Conservation (phyloP, 2,329 filamentous ascomycete genomes). For the Aspergillus transmontanensis region DNA sequence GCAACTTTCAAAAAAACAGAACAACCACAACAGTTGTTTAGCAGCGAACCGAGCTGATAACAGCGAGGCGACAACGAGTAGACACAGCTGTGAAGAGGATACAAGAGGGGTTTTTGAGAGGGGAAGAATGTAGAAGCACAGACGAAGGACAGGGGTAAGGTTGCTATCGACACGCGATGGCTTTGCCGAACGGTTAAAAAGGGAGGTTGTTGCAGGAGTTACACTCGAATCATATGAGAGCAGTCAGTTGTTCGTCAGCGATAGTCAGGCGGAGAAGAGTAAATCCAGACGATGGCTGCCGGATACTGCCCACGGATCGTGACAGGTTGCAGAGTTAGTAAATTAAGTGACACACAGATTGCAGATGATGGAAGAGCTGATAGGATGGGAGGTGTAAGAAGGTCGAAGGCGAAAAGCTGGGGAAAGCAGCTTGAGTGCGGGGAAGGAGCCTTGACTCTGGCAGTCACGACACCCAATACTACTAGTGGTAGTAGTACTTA, state of each 20-base stretch:
- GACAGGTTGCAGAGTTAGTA: constrained; percentile 9
- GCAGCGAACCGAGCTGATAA: constrained; percentile 12
- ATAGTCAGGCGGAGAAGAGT: constrained; percentile 18
- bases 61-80: constrained; percentile 3
- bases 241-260: constrained; percentile 15
- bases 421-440: constrained; percentile 25
- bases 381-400: constrained; percentile 7
- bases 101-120: constrained; percentile 6
- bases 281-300: constrained; percentile 14
- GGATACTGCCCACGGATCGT: constrained; percentile 13
- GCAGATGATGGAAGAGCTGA: constrained; percentile 11
- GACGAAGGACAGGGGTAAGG: constrained; percentile 17
- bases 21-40: constrained; percentile 14
- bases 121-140: constrained; percentile 12
- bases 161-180: constrained; percentile 17
- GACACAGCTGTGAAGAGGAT: background rate
- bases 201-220: constrained; percentile 17
- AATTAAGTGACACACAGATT: constrained; percentile 17
- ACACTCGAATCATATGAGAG: constrained; percentile 18
- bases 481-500: background rate
- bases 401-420: constrained; percentile 24
- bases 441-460: constrained; percentile 12
- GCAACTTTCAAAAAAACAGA: constrained; percentile 10
- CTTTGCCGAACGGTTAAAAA: constrained; percentile 21
- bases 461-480: constrained; percentile 2